These are phyloP conservation scores for Blakeslea trispora DNA, from an alignment of 371 early-diverging fungal genomes.

Conservation along the genomic window DNA sequence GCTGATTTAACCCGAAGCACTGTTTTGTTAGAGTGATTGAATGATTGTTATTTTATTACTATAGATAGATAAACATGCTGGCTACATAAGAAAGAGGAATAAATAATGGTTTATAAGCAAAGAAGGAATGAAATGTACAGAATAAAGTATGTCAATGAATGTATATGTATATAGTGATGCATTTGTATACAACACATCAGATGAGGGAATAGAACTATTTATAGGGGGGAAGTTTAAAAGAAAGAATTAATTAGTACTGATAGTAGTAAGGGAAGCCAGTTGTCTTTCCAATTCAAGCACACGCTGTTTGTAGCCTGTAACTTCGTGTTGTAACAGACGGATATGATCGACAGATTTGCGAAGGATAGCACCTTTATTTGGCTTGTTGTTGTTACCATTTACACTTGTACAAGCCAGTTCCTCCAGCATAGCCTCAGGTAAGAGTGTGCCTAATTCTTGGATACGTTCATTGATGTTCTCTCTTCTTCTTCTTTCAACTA, in stretches of 20 bases:
- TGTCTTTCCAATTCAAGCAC: constrained; percentile 71
- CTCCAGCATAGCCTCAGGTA: constrained; percentile 77
- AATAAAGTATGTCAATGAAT: background rate
- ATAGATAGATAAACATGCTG: too few species aligned
- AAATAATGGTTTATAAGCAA: background rate
- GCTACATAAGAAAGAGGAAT: too few species aligned
- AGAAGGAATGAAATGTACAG: background rate
- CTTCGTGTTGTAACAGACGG: constrained; percentile 65
- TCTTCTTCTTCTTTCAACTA: constrained; percentile 92
- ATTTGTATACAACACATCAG: background rate
- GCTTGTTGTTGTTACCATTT: constrained; percentile 56
- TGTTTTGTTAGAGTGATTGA: too few species aligned
- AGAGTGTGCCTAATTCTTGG: constrained; percentile 84
- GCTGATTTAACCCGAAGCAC: too few species aligned
- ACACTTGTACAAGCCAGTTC: constrained; percentile 36
- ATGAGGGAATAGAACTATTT: background rate
- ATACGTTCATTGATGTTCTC: constrained; percentile 98
- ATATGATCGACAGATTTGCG: constrained; percentile 92
- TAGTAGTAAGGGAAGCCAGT: constrained; percentile 12
- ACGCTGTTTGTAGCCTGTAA: constrained; percentile 58
- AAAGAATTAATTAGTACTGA: background rate
- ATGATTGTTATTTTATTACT: too few species aligned
- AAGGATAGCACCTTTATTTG: constrained; percentile 85
- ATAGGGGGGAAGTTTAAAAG: background rate
- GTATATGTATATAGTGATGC: background rate